Conservation (phyloP, 306 rosid genomes). For the Vigna mungo region DNA sequence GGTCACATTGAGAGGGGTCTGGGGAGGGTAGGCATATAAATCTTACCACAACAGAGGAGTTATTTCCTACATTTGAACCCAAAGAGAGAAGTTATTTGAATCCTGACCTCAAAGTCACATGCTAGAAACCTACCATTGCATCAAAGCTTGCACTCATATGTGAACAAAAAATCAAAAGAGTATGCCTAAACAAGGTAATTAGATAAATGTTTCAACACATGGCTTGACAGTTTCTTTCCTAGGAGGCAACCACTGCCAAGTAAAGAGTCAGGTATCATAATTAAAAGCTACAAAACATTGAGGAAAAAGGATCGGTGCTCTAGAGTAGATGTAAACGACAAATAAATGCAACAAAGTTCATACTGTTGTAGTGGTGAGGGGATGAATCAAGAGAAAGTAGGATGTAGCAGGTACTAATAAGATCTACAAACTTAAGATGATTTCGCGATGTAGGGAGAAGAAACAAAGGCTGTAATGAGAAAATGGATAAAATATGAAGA, state of each 20-base stretch:
- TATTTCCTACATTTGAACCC: neutral
- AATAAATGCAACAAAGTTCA: neutral
- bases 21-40: neutral
- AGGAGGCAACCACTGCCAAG: neutral
- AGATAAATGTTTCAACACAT: slow-evolving; percentile 12
- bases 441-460: neutral
- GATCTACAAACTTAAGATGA: neutral
- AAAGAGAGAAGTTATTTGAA: no score
- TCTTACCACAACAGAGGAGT: neutral
- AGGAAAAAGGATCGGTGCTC: slow-evolving; percentile 15
- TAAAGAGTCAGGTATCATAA: neutral
- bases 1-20: neutral
- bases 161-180: neutral
- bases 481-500: slow-evolving; percentile 8
- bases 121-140: neutral
- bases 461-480: neutral
- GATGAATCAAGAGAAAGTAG: neutral
- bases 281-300: slow-evolving; percentile 16
- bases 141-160: neutral
- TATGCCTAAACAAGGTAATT: neutral
- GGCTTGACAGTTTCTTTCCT: slow-evolving; percentile 3
- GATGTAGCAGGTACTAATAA: neutral
- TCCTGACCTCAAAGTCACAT: neutral
- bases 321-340: slow-evolving; percentile 4
- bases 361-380: neutral